Percentiles rank a stretch among this genome's conserved stretches.
These are phyloP conservation scores for Pseudocohnilembus persalinus DNA, from an alignment of 169 alveolate species.

Conservation along the genomic window DNA sequence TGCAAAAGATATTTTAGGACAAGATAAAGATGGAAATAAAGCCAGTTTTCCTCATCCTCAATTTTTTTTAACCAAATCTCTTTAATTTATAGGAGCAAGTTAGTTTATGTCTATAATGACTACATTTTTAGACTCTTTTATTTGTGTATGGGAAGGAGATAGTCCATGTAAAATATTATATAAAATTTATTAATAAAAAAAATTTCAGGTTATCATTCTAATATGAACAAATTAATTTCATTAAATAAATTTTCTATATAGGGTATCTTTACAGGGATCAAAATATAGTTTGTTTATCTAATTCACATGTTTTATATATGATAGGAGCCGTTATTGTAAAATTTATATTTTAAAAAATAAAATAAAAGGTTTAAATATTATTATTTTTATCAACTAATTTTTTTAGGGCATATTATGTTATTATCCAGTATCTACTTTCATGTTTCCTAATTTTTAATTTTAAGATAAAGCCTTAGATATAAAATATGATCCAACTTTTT, in stretches of 20 bases:
- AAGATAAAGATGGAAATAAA: slow-evolving; percentile 4
- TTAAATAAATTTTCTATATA: neutral
- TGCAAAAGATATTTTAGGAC: neutral
- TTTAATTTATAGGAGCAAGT: neutral
- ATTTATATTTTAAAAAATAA: too few relatives aligned
- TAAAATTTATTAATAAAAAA: too few relatives aligned
- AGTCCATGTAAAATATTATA: neutral
- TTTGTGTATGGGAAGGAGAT: slow-evolving; percentile 1
- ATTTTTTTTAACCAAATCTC: slow-evolving; percentile 12
- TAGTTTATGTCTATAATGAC: slow-evolving; percentile 1
- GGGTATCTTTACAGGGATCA: slow-evolving; percentile 1
- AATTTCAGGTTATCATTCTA: too few relatives aligned
- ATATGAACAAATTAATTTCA: too few relatives aligned
- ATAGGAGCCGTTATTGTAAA: neutral
- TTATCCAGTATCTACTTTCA: slow-evolving; percentile 24
- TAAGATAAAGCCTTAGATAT: slow-evolving; percentile 17
- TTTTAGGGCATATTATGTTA: neutral
- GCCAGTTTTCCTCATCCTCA: slow-evolving; percentile 21
- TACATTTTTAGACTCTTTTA: slow-evolving; percentile 1
- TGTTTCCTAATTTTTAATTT: slow-evolving; percentile 24
- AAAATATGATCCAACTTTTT: slow-evolving; percentile 26
- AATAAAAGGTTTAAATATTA: too few relatives aligned
- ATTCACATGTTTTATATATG: neutral
- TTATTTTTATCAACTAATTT: neutral
- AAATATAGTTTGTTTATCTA: neutral